Percentiles rank a stretch among this genome's conserved stretches.
These are phyloP conservation scores for Talaromyces albobiverticillius DNA, from an alignment of 2,329 filamentous ascomycete species.

Conservation along the genomic window DNA sequence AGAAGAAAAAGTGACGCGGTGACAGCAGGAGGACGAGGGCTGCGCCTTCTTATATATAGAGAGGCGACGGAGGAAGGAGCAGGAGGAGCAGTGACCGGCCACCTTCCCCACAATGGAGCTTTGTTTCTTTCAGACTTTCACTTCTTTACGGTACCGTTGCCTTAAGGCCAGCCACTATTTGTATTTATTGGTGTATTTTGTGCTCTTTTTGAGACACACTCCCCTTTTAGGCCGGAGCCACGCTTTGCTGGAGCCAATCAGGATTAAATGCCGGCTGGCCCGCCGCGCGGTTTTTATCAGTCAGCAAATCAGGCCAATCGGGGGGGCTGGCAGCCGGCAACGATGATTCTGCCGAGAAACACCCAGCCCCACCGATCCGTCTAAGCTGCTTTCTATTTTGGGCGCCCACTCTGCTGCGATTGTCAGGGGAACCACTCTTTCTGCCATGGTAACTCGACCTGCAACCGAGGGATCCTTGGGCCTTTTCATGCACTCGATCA, in stretches of 20 bases:
- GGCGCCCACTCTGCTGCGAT: background rate
- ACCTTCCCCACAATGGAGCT: background rate
- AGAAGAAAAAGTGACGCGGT: too few relatives aligned
- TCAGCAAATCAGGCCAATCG: constrained; percentile 5
- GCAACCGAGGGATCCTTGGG: too few relatives aligned
- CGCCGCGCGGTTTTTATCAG: background rate
- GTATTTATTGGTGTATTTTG: too few relatives aligned
- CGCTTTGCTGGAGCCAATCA: constrained; percentile 1
- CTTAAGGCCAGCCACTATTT: too few relatives aligned
- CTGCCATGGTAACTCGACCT: background rate
- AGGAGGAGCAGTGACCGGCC: background rate
- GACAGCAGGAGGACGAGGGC: too few relatives aligned
- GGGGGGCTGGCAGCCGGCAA: background rate
- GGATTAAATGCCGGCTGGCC: background rate
- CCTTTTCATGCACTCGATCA: too few relatives aligned
- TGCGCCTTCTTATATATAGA: too few relatives aligned
- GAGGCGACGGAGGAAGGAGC: too few relatives aligned
- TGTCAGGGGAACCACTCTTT: constrained; percentile 6
- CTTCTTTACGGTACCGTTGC: too few relatives aligned
- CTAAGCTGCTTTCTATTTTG: constrained; percentile 1
- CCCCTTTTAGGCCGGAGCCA: background rate
- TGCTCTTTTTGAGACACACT: background rate
- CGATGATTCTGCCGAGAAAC: background rate
- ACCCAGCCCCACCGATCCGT: constrained; percentile 1
- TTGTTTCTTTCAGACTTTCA: too few relatives aligned